Evolutionary conservation across 1,139 yeast species (phyloP).

Genomic region (Yamadazyma aaseri): DNA sequence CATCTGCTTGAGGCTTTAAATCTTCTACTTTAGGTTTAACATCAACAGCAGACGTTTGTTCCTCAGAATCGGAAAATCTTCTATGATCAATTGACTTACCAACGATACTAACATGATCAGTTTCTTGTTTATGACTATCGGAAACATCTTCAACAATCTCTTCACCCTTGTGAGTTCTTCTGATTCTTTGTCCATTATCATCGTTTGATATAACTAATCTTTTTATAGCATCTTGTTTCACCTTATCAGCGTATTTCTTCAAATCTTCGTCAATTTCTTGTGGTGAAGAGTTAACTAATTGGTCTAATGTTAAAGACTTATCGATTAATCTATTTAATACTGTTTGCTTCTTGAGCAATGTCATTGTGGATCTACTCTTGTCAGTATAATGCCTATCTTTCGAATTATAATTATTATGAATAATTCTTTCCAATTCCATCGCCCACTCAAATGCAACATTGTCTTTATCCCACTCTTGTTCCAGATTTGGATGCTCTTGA

Average conservation of each 20-base stretch:
- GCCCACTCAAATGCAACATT: conserved; percentile 39
- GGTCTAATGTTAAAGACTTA: conserved; percentile 24
- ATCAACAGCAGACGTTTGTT: conserved; percentile 1
- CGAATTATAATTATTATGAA: conserved; percentile 24
- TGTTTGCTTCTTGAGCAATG: conserved; percentile 29
- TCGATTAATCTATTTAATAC: conserved; percentile 27
- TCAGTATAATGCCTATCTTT: conserved; percentile 35
- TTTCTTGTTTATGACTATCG: conserved; percentile 22
- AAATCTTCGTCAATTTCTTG: conserved; percentile 63
- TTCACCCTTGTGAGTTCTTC: conserved; percentile 86
- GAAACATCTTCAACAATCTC: conserved; percentile 62
- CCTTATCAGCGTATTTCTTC: conserved; percentile 66
- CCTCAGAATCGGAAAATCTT: conserved; percentile 23
- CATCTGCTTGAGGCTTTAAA: not conserved
- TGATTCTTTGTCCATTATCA: conserved; percentile 49
- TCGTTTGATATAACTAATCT: conserved; percentile 62
- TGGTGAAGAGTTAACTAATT: conserved; percentile 31
- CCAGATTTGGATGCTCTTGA: conserved; percentile 25
- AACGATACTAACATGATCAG: conserved; percentile 33
- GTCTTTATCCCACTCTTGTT: conserved; percentile 27
- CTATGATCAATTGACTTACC: conserved; percentile 46
- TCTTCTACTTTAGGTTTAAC: not conserved
- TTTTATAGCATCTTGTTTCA: conserved; percentile 64
- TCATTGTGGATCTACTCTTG: conserved; percentile 40
- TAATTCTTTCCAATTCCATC: conserved; percentile 39